A percentile compares a stretch with the other conserved stretches of the same genome.
Evolutionary conservation across 495 filamentous ascomycete genomes (phyloP).

Genomic region (Penicillium odoratum): DNA sequence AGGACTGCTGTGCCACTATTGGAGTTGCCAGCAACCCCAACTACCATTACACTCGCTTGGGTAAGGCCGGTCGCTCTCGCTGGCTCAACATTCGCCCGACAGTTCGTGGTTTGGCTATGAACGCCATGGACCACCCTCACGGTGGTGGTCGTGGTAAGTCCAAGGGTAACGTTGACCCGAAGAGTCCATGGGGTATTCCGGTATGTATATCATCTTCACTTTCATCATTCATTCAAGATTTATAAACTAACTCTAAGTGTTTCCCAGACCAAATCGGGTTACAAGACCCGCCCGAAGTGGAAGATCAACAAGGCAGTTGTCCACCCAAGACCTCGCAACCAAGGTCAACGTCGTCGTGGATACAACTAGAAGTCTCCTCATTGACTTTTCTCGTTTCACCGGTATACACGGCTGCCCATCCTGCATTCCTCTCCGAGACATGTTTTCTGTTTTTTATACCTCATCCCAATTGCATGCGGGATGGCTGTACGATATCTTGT

Average conservation of each 20-base stretch:
- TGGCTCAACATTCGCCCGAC: conserved; percentile 94
- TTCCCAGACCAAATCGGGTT: conserved; percentile 84
- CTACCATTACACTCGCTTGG: conserved; percentile 83
- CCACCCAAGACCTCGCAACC: conserved; percentile 69
- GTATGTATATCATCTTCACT: conserved; percentile 56
- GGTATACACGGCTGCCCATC: conserved; percentile 1
- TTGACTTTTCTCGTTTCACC: background rate
- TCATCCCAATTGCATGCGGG: conserved; percentile 15
- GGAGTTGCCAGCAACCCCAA: conserved; percentile 92
- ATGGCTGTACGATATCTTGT: conserved; percentile 30
- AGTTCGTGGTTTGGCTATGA: conserved; percentile 97
- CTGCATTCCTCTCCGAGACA: conserved; percentile 14
- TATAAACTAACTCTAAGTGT: conserved; percentile 20
- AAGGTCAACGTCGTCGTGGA: conserved; percentile 64
- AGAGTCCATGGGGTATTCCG: conserved; percentile 93
- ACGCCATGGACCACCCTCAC: conserved; percentile 93
- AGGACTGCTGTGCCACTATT: conserved; percentile 90
- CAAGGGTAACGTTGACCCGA: conserved; percentile 93
- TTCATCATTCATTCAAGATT: background rate
- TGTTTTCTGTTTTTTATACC: conserved; percentile 19
- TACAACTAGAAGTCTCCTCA: conserved; percentile 34
- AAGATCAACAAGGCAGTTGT: conserved; percentile 85
- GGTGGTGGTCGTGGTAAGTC: conserved; percentile 98
- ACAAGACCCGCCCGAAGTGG: conserved; percentile 82
- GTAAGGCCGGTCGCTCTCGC: conserved; percentile 88